Evolutionary conservation across 2,329 filamentous ascomycete genomes (phyloP).

Genomic region (Metarhizium robertsii): DNA sequence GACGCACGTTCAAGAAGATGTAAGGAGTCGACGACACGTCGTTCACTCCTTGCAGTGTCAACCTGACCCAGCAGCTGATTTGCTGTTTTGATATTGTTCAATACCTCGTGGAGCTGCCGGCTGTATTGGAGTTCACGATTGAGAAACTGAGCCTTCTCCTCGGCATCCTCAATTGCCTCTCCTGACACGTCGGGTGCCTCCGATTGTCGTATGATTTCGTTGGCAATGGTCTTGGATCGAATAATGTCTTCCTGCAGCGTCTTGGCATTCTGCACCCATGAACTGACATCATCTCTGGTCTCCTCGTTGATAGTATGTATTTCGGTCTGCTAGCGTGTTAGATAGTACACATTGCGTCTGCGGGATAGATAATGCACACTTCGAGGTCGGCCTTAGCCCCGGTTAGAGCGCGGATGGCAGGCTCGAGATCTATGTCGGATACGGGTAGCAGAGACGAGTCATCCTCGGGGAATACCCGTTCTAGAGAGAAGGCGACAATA

Average conservation of each 20-base stretch:
- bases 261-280: conserved; percentile 80
- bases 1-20: conserved; percentile 46
- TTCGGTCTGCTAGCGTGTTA: conserved; percentile 34
- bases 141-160: conserved; percentile 47
- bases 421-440: conserved; percentile 26
- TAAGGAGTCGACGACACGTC: conserved; percentile 47
- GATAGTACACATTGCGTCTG: neutral
- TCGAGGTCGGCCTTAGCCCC: conserved; percentile 28
- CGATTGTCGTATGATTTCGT: conserved; percentile 70
- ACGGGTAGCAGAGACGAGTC: conserved; percentile 26
- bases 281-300: conserved; percentile 68
- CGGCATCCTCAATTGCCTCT: conserved; percentile 41
- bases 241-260: conserved; percentile 79
- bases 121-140: conserved; percentile 50
- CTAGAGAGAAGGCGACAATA: conserved; percentile 29
- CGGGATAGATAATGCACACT: conserved; percentile 17
- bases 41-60: conserved; percentile 44
- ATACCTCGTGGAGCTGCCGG: conserved; percentile 41
- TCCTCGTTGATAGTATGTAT: conserved; percentile 69
- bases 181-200: conserved; percentile 51
- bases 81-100: conserved; percentile 45
- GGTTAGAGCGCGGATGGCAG: conserved; percentile 29
- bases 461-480: conserved; percentile 32
- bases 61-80: conserved; percentile 54
- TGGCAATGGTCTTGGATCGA: conserved; percentile 67